These are phyloP conservation scores for Populus nigra DNA, from an alignment of 345 rosid genomes.

Conservation along the genomic window DNA sequence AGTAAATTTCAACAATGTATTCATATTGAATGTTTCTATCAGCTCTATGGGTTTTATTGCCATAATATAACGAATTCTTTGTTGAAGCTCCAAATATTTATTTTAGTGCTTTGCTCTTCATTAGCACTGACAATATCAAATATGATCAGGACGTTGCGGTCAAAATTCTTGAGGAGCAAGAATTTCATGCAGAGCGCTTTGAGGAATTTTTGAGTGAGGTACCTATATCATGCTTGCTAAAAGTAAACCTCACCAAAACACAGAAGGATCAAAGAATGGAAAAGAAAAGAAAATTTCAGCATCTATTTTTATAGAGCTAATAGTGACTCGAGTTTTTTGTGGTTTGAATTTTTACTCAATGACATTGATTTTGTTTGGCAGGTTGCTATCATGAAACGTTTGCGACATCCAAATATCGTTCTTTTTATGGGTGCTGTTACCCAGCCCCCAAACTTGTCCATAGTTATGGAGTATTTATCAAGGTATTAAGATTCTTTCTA, in stretches of 20 bases:
- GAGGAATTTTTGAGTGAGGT: constrained; percentile 31
- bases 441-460: constrained; percentile 29
- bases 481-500: constrained; percentile 11
- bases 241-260: background rate
- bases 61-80: background rate
- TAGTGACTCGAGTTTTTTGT: background rate
- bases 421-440: constrained; percentile 36
- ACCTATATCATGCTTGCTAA: background rate
- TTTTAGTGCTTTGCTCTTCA: constrained; percentile 2
- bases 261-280: background rate
- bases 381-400: constrained; percentile 28
- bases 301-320: background rate
- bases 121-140: constrained; percentile 7
- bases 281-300: too few species aligned
- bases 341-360: background rate
- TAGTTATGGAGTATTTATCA: constrained; percentile 30
- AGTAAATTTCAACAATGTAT: background rate
- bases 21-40: background rate
- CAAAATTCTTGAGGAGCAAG: constrained; percentile 28
- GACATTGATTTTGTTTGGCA: constrained; percentile 9
- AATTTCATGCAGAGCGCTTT: constrained; percentile 18
- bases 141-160: constrained; percentile 30
- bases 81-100: background rate
- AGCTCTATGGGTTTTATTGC: background rate
- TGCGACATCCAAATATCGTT: constrained; percentile 36